These are phyloP conservation scores for Truncatella angustata DNA, from an alignment of 2,329 filamentous ascomycete genomes.

Conservation along the genomic window DNA sequence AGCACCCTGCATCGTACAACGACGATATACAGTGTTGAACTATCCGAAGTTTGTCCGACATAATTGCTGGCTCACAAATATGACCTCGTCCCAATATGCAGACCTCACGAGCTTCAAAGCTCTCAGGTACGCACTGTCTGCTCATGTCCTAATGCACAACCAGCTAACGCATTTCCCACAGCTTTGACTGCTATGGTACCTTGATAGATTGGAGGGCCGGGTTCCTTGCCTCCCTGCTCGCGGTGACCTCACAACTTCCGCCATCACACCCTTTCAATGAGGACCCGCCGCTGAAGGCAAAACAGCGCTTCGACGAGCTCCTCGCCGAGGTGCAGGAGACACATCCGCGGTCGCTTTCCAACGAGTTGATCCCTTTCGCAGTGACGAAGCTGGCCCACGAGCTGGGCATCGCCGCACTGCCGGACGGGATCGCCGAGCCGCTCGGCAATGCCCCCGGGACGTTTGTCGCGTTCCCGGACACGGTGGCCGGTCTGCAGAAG, in stretches of 20 bases:
- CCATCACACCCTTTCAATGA: slow-evolving; percentile 33
- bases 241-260: slow-evolving; percentile 39
- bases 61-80: not conserved
- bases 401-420: slow-evolving; percentile 33
- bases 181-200: slow-evolving; percentile 79
- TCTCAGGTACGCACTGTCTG: slow-evolving; percentile 32
- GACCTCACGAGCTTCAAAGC: slow-evolving; percentile 13
- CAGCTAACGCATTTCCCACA: slow-evolving; percentile 21
- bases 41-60: too few species aligned
- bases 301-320: slow-evolving; percentile 41
- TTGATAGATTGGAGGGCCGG: slow-evolving; percentile 77
- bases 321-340: slow-evolving; percentile 49
- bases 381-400: slow-evolving; percentile 46
- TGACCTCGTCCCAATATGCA: slow-evolving; percentile 6
- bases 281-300: slow-evolving; percentile 35
- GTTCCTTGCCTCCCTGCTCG: slow-evolving; percentile 51
- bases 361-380: slow-evolving; percentile 51
- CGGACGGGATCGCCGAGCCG: slow-evolving; percentile 37
- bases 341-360: slow-evolving; percentile 59
- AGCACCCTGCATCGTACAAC: too few species aligned
- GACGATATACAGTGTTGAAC: too few species aligned
- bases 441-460: slow-evolving; percentile 52
- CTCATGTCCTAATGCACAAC: not conserved
- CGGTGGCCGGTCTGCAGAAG: slow-evolving; percentile 47
- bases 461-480: slow-evolving; percentile 60